Conservation (phyloP, 169 alveolate species). For the Theileria sp. region DNA sequence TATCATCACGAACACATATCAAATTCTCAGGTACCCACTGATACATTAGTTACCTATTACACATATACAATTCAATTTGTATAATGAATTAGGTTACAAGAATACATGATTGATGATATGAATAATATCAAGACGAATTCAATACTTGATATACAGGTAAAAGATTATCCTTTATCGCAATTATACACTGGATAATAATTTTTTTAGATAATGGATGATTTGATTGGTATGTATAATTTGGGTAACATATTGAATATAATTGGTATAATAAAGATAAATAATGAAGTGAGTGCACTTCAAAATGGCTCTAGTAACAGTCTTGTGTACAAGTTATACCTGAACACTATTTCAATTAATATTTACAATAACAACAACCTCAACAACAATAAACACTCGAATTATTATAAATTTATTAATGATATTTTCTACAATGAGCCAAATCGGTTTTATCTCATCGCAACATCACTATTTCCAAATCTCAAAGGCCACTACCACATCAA, state of each 20-base stretch:
- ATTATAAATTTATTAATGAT: conserved; percentile 50
- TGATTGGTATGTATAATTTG: conserved; percentile 34
- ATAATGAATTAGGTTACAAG: conserved; percentile 29
- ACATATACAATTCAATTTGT: neutral
- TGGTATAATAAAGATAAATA: conserved; percentile 29
- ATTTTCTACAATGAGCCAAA: conserved; percentile 62
- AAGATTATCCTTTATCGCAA: neutral
- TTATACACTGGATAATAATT: neutral
- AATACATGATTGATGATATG: neutral
- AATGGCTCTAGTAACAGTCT: neutral
- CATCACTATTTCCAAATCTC: conserved; percentile 67
- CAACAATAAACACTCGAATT: neutral
- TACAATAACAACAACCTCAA: neutral
- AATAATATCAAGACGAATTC: conserved; percentile 6
- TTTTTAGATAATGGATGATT: conserved; percentile 36
- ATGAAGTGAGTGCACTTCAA: neutral
- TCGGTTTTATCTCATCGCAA: conserved; percentile 66
- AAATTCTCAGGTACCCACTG: conserved; percentile 15
- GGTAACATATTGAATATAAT: conserved; percentile 41
- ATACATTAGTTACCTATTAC: neutral
- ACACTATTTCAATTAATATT: conserved; percentile 31
- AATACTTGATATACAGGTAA: conserved; percentile 35
- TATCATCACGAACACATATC: conserved; percentile 29
- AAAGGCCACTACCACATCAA: conserved; percentile 37
- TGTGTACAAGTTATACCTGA: conserved; percentile 19